phyloP scores from a whole-genome alignment of 129 eudicot species.

The Calendula officinalis region DNA sequence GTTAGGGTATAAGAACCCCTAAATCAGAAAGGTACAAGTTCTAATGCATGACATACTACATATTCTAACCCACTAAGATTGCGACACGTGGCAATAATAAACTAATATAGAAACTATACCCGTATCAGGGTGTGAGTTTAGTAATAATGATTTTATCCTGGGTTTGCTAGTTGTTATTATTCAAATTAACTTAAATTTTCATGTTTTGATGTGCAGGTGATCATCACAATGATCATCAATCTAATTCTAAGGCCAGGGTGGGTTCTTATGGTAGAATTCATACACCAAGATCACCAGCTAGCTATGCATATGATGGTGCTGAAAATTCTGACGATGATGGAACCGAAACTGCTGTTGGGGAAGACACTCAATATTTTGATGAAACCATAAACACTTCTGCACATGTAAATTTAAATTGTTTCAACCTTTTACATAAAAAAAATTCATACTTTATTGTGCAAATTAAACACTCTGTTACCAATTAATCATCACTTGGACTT shows the following conservation, averaged over 20 bases:
- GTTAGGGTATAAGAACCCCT: too few relatives aligned
- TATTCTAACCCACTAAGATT: too few relatives aligned
- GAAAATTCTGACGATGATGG: constrained; percentile 77
- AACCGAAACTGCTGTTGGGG: constrained; percentile 53
- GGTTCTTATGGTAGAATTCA: constrained; percentile 65
- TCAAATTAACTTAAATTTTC: not conserved
- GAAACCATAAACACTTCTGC: constrained; percentile 42
- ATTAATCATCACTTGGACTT: not conserved
- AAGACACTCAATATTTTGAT: constrained; percentile 43
- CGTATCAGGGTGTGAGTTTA: too few relatives aligned
- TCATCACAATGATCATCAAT: constrained; percentile 37
- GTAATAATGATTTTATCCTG: not conserved
- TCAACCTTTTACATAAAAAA: constrained; percentile 3
- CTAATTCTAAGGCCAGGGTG: constrained; percentile 43
- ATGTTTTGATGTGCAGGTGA: constrained; percentile 45
- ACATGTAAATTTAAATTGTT: constrained; percentile 33
- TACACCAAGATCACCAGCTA: constrained; percentile 70
- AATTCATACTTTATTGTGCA: not conserved
- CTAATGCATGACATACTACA: too few relatives aligned
- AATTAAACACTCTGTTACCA: not conserved
- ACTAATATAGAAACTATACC: too few relatives aligned
- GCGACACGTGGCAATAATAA: too few relatives aligned
- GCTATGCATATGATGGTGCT: constrained; percentile 64
- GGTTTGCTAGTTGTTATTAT: not conserved
- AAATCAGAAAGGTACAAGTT: too few relatives aligned